Conservation (phyloP, 768 basidiomycete species). For the Exsudoporus frostii region DNA sequence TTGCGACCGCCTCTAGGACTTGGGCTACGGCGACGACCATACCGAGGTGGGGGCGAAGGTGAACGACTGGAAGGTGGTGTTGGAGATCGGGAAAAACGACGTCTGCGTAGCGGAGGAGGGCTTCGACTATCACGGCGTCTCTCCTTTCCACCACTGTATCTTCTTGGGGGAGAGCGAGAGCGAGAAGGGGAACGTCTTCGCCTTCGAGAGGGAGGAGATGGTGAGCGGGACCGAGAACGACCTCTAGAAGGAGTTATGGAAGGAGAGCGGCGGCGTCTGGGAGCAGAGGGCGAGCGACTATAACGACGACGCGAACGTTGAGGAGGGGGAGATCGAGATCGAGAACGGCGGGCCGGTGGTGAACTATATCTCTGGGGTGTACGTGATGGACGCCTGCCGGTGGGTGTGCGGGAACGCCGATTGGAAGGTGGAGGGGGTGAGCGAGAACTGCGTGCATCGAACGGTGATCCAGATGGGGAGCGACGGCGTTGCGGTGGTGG, state of each 20-base stretch:
- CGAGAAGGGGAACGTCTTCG: slow-evolving; percentile 34
- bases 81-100: slow-evolving; percentile 45
- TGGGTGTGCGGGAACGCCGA: slow-evolving; percentile 40
- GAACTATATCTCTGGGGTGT: slow-evolving; percentile 29
- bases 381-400: slow-evolving; percentile 34
- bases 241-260: slow-evolving; percentile 31
- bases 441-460: slow-evolving; percentile 38
- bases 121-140: slow-evolving; percentile 30
- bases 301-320: slow-evolving; percentile 25
- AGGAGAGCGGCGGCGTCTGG: slow-evolving; percentile 32
- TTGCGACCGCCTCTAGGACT: slow-evolving; percentile 34
- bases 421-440: slow-evolving; percentile 35
- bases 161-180: slow-evolving; percentile 31
- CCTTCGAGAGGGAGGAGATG: slow-evolving; percentile 39
- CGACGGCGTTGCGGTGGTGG: slow-evolving; percentile 49
- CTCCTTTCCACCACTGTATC: slow-evolving; percentile 15
- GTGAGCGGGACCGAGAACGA: slow-evolving; percentile 41
- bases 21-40: slow-evolving; percentile 44
- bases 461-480: slow-evolving; percentile 35
- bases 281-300: slow-evolving; percentile 27
- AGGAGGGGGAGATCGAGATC: slow-evolving; percentile 31
- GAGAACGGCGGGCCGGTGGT: slow-evolving; percentile 39
- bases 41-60: slow-evolving; percentile 32
- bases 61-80: slow-evolving; percentile 49
- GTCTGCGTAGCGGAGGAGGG: slow-evolving; percentile 36